These are phyloP conservation scores for Leishmania amazonensis DNA, from an alignment of 208 protist species.

Conservation along the genomic window DNA sequence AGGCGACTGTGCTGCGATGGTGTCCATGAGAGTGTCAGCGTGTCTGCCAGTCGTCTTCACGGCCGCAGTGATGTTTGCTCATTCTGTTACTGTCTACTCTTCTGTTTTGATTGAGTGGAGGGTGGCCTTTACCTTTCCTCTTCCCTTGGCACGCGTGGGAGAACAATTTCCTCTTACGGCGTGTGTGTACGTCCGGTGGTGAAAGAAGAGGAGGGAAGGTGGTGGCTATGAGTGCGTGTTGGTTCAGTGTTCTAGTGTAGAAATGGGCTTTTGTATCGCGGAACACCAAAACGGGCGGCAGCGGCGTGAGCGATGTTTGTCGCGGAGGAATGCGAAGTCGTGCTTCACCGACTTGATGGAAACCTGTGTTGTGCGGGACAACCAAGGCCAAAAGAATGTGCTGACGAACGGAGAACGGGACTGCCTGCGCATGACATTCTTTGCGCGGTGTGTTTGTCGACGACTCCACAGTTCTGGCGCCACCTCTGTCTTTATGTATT, in stretches of 20 bases:
- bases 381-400: not conserved
- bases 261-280: not conserved
- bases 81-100: not conserved
- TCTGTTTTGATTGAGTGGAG: not conserved
- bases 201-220: not conserved
- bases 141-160: not conserved
- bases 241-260: conserved; percentile 1
- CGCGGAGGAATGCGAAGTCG: not conserved
- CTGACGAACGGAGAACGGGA: not conserved
- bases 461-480: not conserved
- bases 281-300: too few species aligned
- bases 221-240: not conserved
- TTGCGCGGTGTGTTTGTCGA: too few species aligned
- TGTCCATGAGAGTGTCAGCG: too few species aligned
- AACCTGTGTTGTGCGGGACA: not conserved
- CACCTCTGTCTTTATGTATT: not conserved
- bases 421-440: not conserved
- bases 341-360: not conserved
- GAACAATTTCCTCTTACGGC: not conserved
- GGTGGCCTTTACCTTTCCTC: not conserved
- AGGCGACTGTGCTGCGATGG: too few species aligned
- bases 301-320: not conserved
- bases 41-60: not conserved
- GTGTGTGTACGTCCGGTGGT: not conserved
- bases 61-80: not conserved